Conservation (phyloP, 768 basidiomycete species). For the Boletus insuetus region DNA sequence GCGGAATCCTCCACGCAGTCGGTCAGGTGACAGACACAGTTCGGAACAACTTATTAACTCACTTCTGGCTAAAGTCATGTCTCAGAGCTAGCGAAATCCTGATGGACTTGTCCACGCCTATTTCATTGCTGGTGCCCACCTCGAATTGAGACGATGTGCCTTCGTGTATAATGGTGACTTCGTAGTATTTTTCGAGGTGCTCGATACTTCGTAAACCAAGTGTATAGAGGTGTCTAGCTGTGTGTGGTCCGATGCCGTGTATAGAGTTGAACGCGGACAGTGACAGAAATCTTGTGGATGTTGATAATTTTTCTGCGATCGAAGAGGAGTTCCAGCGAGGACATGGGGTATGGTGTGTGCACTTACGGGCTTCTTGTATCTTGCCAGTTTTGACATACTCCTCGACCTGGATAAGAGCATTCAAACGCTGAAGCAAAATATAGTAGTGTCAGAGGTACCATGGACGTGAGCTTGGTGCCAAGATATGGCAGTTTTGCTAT, state of each 20-base stretch:
- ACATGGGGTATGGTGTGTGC: conserved; percentile 8
- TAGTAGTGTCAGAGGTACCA: conserved; percentile 34
- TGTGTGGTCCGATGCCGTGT: conserved; percentile 74
- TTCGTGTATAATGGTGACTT: conserved; percentile 31
- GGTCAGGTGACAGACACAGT: not conserved
- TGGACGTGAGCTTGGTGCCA: conserved; percentile 49
- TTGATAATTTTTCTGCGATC: conserved; percentile 43
- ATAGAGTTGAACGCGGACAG: conserved; percentile 60
- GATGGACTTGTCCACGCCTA: conserved; percentile 41
- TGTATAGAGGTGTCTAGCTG: conserved; percentile 62
- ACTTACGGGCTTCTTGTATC: conserved; percentile 56
- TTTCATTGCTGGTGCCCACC: conserved; percentile 14
- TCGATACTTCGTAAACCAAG: conserved; percentile 64
- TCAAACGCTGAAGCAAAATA: not conserved
- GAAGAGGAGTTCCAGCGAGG: not conserved
- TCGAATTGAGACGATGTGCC: conserved; percentile 23
- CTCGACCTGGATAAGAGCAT: conserved; percentile 43
- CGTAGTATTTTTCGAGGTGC: conserved; percentile 66
- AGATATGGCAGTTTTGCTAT: conserved; percentile 45
- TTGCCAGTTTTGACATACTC: conserved; percentile 56
- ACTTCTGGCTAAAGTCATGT: conserved; percentile 53
- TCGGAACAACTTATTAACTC: conserved; percentile 6
- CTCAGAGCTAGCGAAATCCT: conserved; percentile 58
- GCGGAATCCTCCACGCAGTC: conserved; percentile 52
- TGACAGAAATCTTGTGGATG: conserved; percentile 52